phyloP scores from a whole-genome alignment of 2,329 filamentous ascomycete genomes.

The Diaporthe destruens region DNA sequence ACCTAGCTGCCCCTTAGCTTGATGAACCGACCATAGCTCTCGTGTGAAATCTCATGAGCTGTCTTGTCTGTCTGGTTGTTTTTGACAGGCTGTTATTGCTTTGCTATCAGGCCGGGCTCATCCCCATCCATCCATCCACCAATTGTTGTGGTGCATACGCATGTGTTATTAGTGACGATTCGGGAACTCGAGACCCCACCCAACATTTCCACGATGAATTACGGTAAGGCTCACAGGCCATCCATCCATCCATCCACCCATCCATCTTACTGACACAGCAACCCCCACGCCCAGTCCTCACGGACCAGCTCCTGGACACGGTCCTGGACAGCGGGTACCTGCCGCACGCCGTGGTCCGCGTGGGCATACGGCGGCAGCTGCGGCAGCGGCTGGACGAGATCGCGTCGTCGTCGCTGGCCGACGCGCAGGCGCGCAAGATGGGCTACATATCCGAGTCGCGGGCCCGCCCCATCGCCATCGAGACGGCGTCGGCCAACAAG shows the following conservation, averaged over 20 bases:
- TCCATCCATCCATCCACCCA: no score
- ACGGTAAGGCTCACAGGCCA: constrained; percentile 41
- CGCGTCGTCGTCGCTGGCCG: constrained; percentile 63
- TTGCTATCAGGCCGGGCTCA: constrained; percentile 11
- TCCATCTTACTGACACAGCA: not conserved
- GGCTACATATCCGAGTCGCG: constrained; percentile 71
- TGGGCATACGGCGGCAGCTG: constrained; percentile 76
- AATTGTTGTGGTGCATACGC: no score
- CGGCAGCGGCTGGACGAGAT: constrained; percentile 70
- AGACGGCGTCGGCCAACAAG: constrained; percentile 73
- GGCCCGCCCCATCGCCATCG: constrained; percentile 74
- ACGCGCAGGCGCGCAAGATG: constrained; percentile 72
- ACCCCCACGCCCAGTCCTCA: not conserved
- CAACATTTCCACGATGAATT: constrained; percentile 38
- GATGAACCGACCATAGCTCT: not conserved
- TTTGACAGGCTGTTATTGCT: not conserved
- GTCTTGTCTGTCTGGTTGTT: not conserved
- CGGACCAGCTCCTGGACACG: constrained; percentile 55
- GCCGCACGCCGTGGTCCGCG: constrained; percentile 71
- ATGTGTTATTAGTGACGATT: constrained; percentile 20
- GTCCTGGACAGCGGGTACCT: constrained; percentile 76
- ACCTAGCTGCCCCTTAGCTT: not conserved
- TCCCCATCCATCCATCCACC: not conserved
- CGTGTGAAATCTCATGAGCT: constrained; percentile 5
- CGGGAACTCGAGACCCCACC: not conserved